Conservation (phyloP, 2,329 filamentous ascomycete genomes). For the Ophiocordyceps robertsii region DNA sequence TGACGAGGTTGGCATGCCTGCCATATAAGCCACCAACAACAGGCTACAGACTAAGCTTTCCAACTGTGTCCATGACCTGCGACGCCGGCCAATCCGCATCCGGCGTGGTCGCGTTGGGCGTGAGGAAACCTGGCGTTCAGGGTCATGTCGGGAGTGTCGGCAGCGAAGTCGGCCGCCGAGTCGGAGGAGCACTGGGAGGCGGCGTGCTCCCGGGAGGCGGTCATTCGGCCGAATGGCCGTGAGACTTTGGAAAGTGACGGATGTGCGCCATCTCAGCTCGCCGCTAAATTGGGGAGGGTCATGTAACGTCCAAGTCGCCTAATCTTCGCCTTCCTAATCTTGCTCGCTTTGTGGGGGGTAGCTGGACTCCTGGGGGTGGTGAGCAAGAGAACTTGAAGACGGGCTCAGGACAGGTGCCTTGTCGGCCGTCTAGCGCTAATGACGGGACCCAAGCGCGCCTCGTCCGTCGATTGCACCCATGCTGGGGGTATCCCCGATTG, state of each 20-base stretch:
- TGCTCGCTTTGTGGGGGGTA: neutral
- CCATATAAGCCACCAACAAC: neutral
- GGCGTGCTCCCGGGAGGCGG: neutral
- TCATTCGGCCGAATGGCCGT: neutral
- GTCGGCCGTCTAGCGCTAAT: neutral
- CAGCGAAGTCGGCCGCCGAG: neutral
- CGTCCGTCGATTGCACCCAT: neutral
- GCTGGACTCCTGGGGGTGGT: neutral
- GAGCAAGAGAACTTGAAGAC: neutral
- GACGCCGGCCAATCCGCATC: neutral
- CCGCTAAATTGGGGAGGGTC: neutral
- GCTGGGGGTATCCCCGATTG: neutral
- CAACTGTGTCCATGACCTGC: neutral
- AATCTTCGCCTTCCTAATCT: conserved; percentile 1
- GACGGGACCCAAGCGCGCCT: neutral
- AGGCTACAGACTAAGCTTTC: neutral
- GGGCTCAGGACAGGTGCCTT: neutral
- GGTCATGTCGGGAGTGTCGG: neutral
- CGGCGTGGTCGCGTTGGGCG: neutral
- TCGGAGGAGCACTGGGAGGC: neutral
- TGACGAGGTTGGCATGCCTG: no score
- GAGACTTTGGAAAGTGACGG: neutral
- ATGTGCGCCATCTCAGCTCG: neutral
- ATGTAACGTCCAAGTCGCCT: neutral
- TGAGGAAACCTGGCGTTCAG: neutral